Base-by-base conservation (phyloP, 1,284 basidiomycete species). In the Neonothopanus nambi region DNA sequence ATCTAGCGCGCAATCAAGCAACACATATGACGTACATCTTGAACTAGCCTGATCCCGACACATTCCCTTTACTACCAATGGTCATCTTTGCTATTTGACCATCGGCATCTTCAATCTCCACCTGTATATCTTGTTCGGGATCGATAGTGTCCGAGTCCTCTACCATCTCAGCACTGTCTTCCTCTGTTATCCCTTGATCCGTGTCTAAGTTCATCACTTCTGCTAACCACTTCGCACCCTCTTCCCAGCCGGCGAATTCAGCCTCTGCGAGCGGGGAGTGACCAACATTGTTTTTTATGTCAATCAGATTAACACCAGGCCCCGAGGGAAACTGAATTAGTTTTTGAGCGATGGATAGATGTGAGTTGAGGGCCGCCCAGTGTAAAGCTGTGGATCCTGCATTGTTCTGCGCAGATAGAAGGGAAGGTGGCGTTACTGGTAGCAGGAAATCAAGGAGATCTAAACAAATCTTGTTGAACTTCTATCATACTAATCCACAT, bases 331-430 rank as follows among this genome's bases (percentile, higher is more conserved):
- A 77, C 51, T 74, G 68, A 12, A 93, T 82, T 30, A 95, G 81
- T n/a, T 75, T 76, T 67, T 89, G 78, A 1, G 84, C 80, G 48
- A 85, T 69, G 8, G 70, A 63, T 5, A 95, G 78, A 60, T 95
- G 92, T 13, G 81, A 76, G 69, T 95, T 95, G 38, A 93, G 67
- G 1, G 89, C 83, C 0, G 93, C 93, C 93, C 93, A 95, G 66
- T 95, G 93, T 9, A 95, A 71, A 5, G 93, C 78, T 1, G 91
- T 94, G 13, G 91, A 93, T 54, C 83, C 79, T 1, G 89, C 78
- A 40, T 70, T 69, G 65, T 95, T 95, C 54, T 79, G 79, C 1
- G 75, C 71, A 2, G 81, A 70, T 26, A 93, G 65, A 2, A 91
- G 67, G 1, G 78, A 69, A 1, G 84, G 63, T 1, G 87, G 77